phyloP scores from a whole-genome alignment of 345 rosid species.

The Abelmoschus esculentus region DNA sequence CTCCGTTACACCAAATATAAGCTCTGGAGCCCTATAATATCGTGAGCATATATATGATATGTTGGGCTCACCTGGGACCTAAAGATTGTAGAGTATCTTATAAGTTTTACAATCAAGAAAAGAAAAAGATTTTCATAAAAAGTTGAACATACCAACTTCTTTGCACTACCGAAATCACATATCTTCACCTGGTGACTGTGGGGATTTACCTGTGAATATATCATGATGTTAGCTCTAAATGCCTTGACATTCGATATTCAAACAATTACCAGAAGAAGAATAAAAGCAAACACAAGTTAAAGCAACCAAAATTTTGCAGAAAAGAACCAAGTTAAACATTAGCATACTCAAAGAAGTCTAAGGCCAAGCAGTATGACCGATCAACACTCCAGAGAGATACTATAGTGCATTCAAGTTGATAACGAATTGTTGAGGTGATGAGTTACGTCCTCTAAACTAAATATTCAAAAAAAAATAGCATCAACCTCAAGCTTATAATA shows the following conservation, averaged over 20 bases:
- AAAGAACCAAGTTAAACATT: background rate
- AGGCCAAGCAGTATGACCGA: background rate
- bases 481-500: background rate
- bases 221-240: constrained; percentile 13
- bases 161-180: constrained; percentile 97
- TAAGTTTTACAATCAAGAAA: constrained; percentile 1
- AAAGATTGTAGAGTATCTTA: constrained; percentile 17
- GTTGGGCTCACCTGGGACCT: constrained; percentile 98
- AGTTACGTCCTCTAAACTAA: background rate
- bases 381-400: background rate
- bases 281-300: background rate
- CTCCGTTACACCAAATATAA: constrained; percentile 90
- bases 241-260: background rate
- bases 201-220: constrained; percentile 69
- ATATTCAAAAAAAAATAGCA: background rate
- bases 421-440: background rate
- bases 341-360: background rate
- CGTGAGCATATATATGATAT: constrained; percentile 95
- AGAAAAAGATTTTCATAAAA: background rate
- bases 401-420: background rate
- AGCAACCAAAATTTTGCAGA: background rate
- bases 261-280: background rate
- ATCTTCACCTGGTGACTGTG: constrained; percentile 86
- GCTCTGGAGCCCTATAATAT: constrained; percentile 98
- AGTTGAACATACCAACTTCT: constrained; percentile 73